phyloP scores from a whole-genome alignment of 2,329 filamentous ascomycete genomes.

The Gaeumannomyces sp. region DNA sequence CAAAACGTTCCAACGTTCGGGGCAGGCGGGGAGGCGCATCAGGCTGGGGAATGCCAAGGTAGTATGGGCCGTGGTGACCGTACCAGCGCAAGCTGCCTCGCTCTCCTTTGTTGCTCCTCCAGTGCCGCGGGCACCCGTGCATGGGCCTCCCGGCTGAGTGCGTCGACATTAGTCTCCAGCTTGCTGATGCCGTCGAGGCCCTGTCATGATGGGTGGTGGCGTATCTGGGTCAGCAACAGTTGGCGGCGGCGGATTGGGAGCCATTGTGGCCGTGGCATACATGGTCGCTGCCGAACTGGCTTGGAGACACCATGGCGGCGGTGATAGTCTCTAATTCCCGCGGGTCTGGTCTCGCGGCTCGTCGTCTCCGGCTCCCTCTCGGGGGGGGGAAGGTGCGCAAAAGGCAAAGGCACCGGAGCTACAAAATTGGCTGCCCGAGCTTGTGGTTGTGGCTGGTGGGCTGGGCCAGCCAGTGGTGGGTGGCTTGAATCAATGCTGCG shows the following conservation, averaged over 20 bases:
- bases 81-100: conserved; percentile 1
- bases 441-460: not conserved
- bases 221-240: not conserved
- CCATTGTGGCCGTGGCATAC: not conserved
- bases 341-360: not conserved
- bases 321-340: not conserved
- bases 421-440: not conserved
- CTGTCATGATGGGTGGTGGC: conserved; percentile 12
- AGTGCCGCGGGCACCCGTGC: conserved; percentile 18
- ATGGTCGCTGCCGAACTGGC: not conserved
- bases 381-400: no score
- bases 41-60: not conserved
- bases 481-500: not conserved
- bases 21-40: not conserved
- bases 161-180: conserved; percentile 31
- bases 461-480: no score
- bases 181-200: conserved; percentile 31
- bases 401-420: not conserved
- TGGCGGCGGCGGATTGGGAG: not conserved
- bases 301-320: not conserved
- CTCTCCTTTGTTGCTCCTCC: conserved; percentile 32
- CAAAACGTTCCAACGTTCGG: not conserved
- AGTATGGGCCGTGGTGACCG: not conserved
- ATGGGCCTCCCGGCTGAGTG: conserved; percentile 33
- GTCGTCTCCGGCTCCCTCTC: not conserved